These are phyloP conservation scores for Sphaerulina vaccinii DNA, from an alignment of 2,329 filamentous ascomycete genomes.

Conservation along the genomic window DNA sequence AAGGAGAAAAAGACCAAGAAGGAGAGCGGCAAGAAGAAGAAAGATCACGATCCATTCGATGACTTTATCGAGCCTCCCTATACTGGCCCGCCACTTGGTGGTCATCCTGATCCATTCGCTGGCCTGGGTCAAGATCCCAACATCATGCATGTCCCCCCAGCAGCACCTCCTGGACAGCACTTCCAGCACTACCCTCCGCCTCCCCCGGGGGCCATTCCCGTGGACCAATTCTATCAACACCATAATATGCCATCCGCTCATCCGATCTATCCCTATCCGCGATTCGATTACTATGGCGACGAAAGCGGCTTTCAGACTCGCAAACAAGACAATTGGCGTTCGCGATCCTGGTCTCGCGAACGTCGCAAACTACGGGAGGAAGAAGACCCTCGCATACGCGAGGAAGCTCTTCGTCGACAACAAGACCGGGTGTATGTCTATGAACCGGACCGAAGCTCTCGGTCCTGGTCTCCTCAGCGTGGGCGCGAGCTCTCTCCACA, in stretches of 20 bases:
- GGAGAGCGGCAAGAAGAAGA: not conserved
- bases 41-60: conserved; percentile 9
- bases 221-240: conserved; percentile 1
- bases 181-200: not conserved
- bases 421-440: too few relatives aligned
- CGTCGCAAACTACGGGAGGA: not conserved
- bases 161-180: not conserved
- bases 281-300: too few relatives aligned
- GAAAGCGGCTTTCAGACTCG: conserved; percentile 5
- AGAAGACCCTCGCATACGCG: conserved; percentile 6
- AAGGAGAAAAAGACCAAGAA: conserved; percentile 7
- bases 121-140: not conserved
- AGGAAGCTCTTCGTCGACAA: too few relatives aligned
- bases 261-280: conserved; percentile 8
- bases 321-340: not conserved
- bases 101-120: not conserved
- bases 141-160: conserved; percentile 7
- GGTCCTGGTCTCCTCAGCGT: too few relatives aligned
- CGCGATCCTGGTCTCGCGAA: conserved; percentile 7
- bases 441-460: too few relatives aligned
- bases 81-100: not conserved
- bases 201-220: not conserved
- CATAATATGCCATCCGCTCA: not conserved
- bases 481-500: too few relatives aligned
- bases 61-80: conserved; percentile 1